A percentile compares a stretch with the other conserved stretches of the same genome.
phyloP scores from a whole-genome alignment of 2,329 filamentous ascomycete species.

The Penicillium sp. region DNA sequence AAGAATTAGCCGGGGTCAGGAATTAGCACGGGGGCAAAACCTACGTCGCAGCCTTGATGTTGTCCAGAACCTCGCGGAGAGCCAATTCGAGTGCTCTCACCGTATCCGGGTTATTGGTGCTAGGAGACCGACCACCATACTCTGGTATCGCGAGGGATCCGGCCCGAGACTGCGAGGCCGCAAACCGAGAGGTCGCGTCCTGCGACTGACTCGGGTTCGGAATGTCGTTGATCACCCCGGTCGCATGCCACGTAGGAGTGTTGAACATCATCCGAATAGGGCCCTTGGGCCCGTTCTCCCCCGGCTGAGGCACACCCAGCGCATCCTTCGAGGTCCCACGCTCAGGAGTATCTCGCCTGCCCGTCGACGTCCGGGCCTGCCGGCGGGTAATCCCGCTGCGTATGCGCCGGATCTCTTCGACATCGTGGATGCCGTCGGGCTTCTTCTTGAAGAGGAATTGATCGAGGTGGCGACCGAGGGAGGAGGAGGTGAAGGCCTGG shows the following conservation, averaged over 20 bases:
- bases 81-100: slow-evolving; percentile 83
- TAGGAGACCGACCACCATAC: slow-evolving; percentile 67
- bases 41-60: slow-evolving; percentile 81
- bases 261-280: slow-evolving; percentile 58
- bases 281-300: slow-evolving; percentile 43
- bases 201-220: slow-evolving; percentile 56
- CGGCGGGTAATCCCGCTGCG: slow-evolving; percentile 85
- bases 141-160: slow-evolving; percentile 45
- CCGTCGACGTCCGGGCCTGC: slow-evolving; percentile 71
- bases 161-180: slow-evolving; percentile 39
- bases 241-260: slow-evolving; percentile 73
- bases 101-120: slow-evolving; percentile 76
- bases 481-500: slow-evolving; percentile 91
- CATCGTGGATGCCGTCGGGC: slow-evolving; percentile 88
- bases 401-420: slow-evolving; percentile 84
- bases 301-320: slow-evolving; percentile 36
- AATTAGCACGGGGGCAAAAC: slow-evolving; percentile 33
- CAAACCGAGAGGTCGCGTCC: slow-evolving; percentile 38
- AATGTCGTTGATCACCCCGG: slow-evolving; percentile 78
- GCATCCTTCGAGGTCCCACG: slow-evolving; percentile 55
- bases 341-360: slow-evolving; percentile 66
- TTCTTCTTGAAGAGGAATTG: slow-evolving; percentile 94
- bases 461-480: slow-evolving; percentile 89
- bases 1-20: neutral
- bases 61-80: slow-evolving; percentile 79